A percentile compares a stretch with the other conserved stretches of the same genome.
Evolutionary conservation across 169 alveolate genomes (phyloP).

Genomic region (Babesia bovis): DNA sequence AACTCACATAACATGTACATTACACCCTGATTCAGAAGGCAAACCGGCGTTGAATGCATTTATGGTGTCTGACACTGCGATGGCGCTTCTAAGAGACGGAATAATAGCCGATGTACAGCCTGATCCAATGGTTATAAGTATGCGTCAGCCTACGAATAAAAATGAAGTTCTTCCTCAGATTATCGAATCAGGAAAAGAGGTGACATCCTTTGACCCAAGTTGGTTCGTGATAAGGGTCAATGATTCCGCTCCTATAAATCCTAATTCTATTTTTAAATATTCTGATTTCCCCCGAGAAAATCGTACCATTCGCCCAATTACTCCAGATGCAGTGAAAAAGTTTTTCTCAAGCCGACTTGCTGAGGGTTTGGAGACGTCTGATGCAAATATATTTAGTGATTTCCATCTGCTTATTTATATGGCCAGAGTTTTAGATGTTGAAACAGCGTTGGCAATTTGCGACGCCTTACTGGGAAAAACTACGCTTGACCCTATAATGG

Average conservation of each 20-base stretch:
- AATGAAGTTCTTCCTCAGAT: slow-evolving; percentile 78
- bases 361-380: slow-evolving; percentile 51
- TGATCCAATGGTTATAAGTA: slow-evolving; percentile 54
- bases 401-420: slow-evolving; percentile 86
- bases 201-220: slow-evolving; percentile 76
- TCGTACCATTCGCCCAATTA: slow-evolving; percentile 60
- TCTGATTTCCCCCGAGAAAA: slow-evolving; percentile 78
- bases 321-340: slow-evolving; percentile 9
- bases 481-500: slow-evolving; percentile 66
- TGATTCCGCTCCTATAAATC: slow-evolving; percentile 82
- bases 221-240: slow-evolving; percentile 81
- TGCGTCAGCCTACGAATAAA: slow-evolving; percentile 58
- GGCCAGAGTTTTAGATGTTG: slow-evolving; percentile 89
- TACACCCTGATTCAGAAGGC: slow-evolving; percentile 82
- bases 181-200: slow-evolving; percentile 78
- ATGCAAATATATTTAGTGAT: slow-evolving; percentile 78
- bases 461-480: slow-evolving; percentile 68
- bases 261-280: slow-evolving; percentile 74
- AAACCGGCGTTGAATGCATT: slow-evolving; percentile 85
- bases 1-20: slow-evolving; percentile 81
- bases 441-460: slow-evolving; percentile 84
- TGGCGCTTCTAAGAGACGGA: slow-evolving; percentile 76
- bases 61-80: slow-evolving; percentile 83
- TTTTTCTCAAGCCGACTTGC: slow-evolving; percentile 10
- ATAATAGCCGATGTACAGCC: slow-evolving; percentile 65